Conservation (phyloP, 345 rosid genomes). For the Lagerstroemia speciosa region DNA sequence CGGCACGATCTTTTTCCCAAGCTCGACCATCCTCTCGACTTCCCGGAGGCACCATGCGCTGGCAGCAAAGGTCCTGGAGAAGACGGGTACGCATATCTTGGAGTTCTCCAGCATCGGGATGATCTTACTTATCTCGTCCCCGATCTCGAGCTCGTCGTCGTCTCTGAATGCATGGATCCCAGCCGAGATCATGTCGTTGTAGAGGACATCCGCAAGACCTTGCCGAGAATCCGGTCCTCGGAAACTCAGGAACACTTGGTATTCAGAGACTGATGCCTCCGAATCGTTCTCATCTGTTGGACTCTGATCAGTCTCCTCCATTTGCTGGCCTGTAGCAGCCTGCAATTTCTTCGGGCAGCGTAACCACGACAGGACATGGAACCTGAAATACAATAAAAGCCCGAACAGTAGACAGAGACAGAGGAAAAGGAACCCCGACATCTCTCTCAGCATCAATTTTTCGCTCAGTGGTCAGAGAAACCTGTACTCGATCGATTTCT, state of each 20-base stretch:
- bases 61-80: slow-evolving; percentile 4
- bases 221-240: slow-evolving; percentile 1
- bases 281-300: neutral
- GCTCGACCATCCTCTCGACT: neutral
- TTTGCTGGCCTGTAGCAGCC: neutral
- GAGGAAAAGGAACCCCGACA: neutral
- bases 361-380: too few species aligned
- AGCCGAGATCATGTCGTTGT: neutral
- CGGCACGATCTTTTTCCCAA: neutral
- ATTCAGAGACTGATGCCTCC: neutral
- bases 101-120: neutral
- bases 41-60: neutral
- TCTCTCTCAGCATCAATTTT: neutral
- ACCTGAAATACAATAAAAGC: too few species aligned
- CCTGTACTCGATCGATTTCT: neutral
- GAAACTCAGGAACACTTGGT: slow-evolving; percentile 6
- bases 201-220: slow-evolving; percentile 1
- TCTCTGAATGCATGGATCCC: neutral
- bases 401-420: too few species aligned
- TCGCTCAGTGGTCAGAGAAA: neutral
- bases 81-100: neutral
- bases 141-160: neutral
- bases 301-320: neutral
- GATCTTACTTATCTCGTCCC: neutral
- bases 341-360: neutral